Percentiles rank a stretch among this genome's conserved stretches.
Evolutionary conservation across 371 early-diverging fungal species (phyloP).

Genomic region (Rhizomucor pusillus): DNA sequence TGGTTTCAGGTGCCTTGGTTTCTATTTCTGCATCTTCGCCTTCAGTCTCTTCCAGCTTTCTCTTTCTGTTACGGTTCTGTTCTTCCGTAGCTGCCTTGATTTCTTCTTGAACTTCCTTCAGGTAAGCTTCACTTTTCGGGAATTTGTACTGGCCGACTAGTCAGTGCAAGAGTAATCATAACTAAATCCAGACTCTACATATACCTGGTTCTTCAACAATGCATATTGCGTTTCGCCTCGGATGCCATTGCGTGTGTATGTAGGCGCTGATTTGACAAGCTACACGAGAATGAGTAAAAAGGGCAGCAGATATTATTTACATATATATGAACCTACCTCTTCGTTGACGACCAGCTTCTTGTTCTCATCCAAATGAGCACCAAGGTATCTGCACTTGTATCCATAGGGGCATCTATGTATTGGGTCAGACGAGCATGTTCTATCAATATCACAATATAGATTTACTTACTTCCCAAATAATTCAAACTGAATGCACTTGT

Average conservation of each 20-base stretch:
- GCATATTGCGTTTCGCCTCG: conserved; percentile 44
- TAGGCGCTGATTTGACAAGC: conserved; percentile 28
- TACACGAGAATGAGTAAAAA: conserved; percentile 6
- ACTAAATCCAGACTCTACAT: background rate
- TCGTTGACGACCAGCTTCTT: conserved; percentile 52
- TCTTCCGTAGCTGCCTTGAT: conserved; percentile 24
- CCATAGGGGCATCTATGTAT: conserved; percentile 58
- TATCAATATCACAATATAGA: background rate
- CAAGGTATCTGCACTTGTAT: conserved; percentile 76
- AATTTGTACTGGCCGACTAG: conserved; percentile 37
- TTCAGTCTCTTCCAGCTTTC: conserved; percentile 18
- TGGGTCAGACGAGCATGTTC: background rate
- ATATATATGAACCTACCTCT: no score
- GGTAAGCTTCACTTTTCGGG: conserved; percentile 38
- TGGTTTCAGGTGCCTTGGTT: background rate
- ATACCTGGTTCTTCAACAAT: conserved; percentile 38
- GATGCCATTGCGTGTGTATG: conserved; percentile 41
- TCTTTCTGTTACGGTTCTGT: conserved; percentile 26
- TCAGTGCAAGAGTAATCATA: background rate
- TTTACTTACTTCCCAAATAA: conserved; percentile 66
- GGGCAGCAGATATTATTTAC: no score
- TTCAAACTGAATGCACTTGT: conserved; percentile 71
- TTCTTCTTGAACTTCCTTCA: conserved; percentile 42
- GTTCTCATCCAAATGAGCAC: conserved; percentile 63
- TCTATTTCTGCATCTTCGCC: conserved; percentile 9